Percentiles rank a stretch among this genome's conserved stretches.
These are phyloP conservation scores for Glycine tomentella DNA, from an alignment of 306 rosid species.

Conservation along the genomic window DNA sequence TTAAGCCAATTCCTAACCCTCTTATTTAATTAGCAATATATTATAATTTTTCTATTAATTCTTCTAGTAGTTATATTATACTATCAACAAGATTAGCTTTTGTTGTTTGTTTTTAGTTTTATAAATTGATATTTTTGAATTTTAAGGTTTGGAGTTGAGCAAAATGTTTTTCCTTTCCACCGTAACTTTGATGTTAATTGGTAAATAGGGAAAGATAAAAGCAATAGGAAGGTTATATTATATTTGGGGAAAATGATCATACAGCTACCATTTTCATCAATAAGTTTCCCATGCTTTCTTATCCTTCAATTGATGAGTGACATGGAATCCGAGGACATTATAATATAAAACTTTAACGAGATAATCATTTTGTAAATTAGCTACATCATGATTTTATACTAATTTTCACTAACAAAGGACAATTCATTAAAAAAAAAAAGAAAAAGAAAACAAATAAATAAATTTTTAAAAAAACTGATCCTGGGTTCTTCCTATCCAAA, in stretches of 20 bases:
- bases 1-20: no score
- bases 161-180: no score
- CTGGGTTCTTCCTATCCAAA: constrained; percentile 44
- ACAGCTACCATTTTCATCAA: background rate
- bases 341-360: constrained; percentile 29
- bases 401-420: constrained; percentile 51
- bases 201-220: constrained; percentile 7
- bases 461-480: constrained; percentile 39
- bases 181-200: background rate
- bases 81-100: no score
- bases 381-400: constrained; percentile 73
- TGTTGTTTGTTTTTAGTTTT: no score
- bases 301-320: constrained; percentile 22
- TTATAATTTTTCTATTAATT: no score
- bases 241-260: background rate
- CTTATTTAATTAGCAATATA: no score
- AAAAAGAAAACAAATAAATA: constrained; percentile 20
- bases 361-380: constrained; percentile 54
- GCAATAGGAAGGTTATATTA: background rate
- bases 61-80: no score
- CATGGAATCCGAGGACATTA: constrained; percentile 45
- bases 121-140: no score
- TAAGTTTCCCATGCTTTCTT: constrained; percentile 19
- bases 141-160: no score
- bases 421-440: constrained; percentile 43